phyloP scores from a whole-genome alignment of 768 basidiomycete species.

The Boletus rufocinnamomeus region DNA sequence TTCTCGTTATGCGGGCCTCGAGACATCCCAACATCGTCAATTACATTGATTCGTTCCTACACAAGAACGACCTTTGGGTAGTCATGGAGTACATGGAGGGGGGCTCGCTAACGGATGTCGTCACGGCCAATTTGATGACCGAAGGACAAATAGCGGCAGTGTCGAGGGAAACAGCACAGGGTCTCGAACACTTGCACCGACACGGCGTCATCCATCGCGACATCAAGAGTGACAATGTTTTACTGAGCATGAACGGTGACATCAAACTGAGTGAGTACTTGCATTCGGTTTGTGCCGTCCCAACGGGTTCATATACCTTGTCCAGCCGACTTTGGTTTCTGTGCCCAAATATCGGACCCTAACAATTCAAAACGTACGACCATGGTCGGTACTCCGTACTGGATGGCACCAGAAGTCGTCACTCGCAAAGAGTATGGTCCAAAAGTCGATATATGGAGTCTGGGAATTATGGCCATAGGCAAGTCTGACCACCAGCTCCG shows the following conservation, averaged over 20 bases:
- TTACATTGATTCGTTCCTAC: conserved; percentile 97
- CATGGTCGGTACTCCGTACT: conserved; percentile 98
- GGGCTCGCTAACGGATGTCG: conserved; percentile 91
- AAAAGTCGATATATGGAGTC: conserved; percentile 97
- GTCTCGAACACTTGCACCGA: conserved; percentile 90
- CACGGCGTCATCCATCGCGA: conserved; percentile 99
- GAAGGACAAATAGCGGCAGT: conserved; percentile 99
- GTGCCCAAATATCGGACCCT: conserved; percentile 92
- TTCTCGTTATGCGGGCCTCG: conserved; percentile 96
- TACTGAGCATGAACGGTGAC: conserved; percentile 90
- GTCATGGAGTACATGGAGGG: conserved; percentile 99
- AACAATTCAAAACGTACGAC: conserved; percentile 91
- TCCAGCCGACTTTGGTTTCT: conserved; percentile 97
- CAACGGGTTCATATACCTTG: conserved; percentile 3
- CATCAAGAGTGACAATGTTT: conserved; percentile 98
- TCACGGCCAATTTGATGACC: conserved; percentile 87
- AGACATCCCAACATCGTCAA: conserved; percentile 99
- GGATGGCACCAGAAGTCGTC: conserved; percentile 99
- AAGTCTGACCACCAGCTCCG: conserved; percentile 26
- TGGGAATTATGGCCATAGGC: conserved; percentile 97
- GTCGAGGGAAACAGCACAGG: conserved; percentile 88
- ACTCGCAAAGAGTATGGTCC: conserved; percentile 97
- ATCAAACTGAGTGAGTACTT: conserved; percentile 90
- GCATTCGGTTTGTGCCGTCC: background rate
- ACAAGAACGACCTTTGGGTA: conserved; percentile 99